Conservation (phyloP, 2,329 filamentous ascomycete species). For the Beauveria brongniartii region DNA sequence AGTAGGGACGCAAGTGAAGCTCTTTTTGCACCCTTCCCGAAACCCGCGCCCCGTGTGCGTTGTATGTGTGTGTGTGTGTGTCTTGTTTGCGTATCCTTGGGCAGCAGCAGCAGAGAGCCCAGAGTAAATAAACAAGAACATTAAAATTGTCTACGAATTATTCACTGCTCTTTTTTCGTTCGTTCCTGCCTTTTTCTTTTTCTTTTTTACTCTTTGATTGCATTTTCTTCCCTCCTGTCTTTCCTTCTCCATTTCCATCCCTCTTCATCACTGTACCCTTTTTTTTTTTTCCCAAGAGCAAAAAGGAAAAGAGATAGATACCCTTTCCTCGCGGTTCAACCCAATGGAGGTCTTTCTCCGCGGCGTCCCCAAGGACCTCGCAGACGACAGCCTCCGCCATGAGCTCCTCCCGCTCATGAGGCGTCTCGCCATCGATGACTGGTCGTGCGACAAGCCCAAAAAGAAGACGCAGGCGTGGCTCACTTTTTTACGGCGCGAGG, state of each 20-base stretch:
- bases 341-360: conserved; percentile 40
- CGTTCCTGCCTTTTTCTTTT: not conserved
- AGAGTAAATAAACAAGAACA: not conserved
- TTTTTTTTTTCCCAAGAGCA: not conserved
- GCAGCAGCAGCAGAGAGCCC: not conserved
- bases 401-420: conserved; percentile 34
- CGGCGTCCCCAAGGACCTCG: conserved; percentile 34
- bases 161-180: too few relatives aligned
- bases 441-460: conserved; percentile 33
- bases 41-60: not conserved
- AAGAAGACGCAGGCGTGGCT: conserved; percentile 29
- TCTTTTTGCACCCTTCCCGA: too few relatives aligned
- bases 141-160: not conserved
- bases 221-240: not conserved
- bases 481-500: conserved; percentile 31
- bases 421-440: conserved; percentile 33
- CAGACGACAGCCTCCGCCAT: conserved; percentile 26
- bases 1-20: too few relatives aligned
- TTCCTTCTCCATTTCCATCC: not conserved
- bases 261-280: not conserved
- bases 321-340: too few relatives aligned
- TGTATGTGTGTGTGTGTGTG: not conserved
- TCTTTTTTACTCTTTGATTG: not conserved
- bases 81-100: not conserved
- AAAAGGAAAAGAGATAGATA: too few relatives aligned